A percentile compares a stretch with the other conserved stretches of the same genome.
These are phyloP conservation scores for Talaromyces sp. DNA, from an alignment of 2,329 filamentous ascomycete species.

Conservation along the genomic window DNA sequence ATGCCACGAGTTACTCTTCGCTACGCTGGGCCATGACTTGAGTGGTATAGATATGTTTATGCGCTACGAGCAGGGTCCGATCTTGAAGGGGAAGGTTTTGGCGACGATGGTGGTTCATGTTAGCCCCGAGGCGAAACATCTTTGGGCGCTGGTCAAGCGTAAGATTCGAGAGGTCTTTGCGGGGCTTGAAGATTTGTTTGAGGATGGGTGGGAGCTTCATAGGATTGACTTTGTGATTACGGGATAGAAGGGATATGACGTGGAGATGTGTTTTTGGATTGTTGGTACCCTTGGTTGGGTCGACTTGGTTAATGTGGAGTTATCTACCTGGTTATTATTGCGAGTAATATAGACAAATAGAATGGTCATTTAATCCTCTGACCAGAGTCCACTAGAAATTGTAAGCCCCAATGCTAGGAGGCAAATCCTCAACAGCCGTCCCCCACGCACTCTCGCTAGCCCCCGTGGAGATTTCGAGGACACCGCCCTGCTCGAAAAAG, in stretches of 20 bases:
- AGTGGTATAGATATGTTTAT: neutral
- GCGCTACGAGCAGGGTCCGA: neutral
- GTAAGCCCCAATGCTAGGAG: slow-evolving; percentile 45
- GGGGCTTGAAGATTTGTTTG: neutral
- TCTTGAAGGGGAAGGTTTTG: neutral
- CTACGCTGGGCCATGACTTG: neutral
- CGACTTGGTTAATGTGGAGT: neutral
- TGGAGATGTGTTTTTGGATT: neutral
- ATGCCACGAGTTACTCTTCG: neutral
- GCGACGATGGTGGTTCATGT: neutral
- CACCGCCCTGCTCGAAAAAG: slow-evolving; percentile 58
- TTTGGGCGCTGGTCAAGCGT: neutral
- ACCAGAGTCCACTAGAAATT: neutral
- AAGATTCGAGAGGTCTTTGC: neutral
- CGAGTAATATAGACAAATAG: neutral
- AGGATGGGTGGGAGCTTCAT: neutral
- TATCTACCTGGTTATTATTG: neutral
- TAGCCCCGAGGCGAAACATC: neutral
- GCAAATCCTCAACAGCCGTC: slow-evolving; percentile 49
- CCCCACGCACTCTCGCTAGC: slow-evolving; percentile 61
- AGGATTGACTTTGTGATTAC: neutral
- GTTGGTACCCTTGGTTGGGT: neutral
- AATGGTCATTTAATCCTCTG: neutral
- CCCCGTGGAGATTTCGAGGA: slow-evolving; percentile 56
- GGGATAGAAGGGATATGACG: neutral